Evolutionary conservation across 2,329 filamentous ascomycete species (phyloP), one percentile per base, ranked within the genome.

Genomic region (Penicillium vulpinum): DNA sequence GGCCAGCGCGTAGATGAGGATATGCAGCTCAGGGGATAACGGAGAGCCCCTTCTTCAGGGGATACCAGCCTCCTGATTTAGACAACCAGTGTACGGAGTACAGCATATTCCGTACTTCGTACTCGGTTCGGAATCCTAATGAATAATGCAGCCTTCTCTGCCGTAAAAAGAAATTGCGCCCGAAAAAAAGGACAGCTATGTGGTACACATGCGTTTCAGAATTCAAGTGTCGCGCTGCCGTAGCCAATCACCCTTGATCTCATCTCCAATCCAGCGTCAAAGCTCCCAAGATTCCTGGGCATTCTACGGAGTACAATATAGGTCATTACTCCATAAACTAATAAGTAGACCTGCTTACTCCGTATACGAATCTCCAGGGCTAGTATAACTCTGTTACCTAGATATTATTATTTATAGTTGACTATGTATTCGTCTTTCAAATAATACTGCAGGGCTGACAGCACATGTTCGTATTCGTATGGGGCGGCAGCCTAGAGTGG

Each of bases 1-100:
- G 51, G 28, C 48, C 59, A 41, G 59, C 57, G 59, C 54, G 26
- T 59, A 60, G 39, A 59, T 58, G 46, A 59, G 53, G 56, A 62
- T 57, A 43, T 59, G 49, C 63, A 62, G 41, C 31, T 56, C 45
- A 61, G 56, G 58, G 61, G 36, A 33, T 51, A 31, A 43, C 22
- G 15, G 39, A 18, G 13, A 29, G 15, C 26, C 41, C n/a, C 26
- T 54, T 24, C 41, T 33, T 55, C 36, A 61, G 58, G 58, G 62
- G 44, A 41, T 45, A 40, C 57, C 59, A 60, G 54, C 59, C 57
- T 51, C 57, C 50, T 48, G 15, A 33, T 47, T 48, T 48, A 15
- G 7, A 35, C 44, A 47, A 28, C 39, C 18, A n/a, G 38, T 22
- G 18, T 16, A 40, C 38, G 36, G 4, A 40, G 38, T 9, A 22